Base-by-base conservation (phyloP, 2,329 filamentous ascomycete species). In the Fusarium foetens region DNA sequence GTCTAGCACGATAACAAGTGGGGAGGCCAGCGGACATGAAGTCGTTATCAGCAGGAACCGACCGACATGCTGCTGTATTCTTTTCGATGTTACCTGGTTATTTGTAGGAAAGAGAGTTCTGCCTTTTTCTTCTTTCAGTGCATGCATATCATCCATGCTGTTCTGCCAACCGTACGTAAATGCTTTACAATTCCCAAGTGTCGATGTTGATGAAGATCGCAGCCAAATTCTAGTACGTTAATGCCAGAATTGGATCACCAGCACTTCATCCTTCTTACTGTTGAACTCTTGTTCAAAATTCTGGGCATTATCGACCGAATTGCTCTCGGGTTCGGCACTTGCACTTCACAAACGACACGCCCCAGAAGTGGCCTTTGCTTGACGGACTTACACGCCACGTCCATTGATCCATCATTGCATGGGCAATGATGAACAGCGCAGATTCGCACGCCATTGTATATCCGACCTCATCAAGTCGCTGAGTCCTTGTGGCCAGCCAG, bases 1-100 rank as follows among this genome's bases (percentile, higher is more conserved):
- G 6, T 27, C 86, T 25, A 27, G 9, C 13, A 12, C 14, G 6
- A 23, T 36, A 85, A 6, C 81, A 85, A 61, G 79, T 90, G 25
- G 87, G 10, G 4, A n/a, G 11, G 16, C 16, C 35, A 17, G 16
- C 4, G 12, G 6, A 29, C n/a, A 25, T 10, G 8, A 23, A 51
- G 11, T 4, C 4, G 8, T 45, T 21, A 3, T 45, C 10, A 13
- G 16, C 43, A 46, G 43, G 25, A 27, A 46, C 19, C 27, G 19
- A 48, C 27, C 8, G 12, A 35, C 16, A 14, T 17, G 8, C 48
- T 51, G 16, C 8, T 51, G 17, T 16, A 21, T 21, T 35, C 11
- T 33, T 49, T 25, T 8, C 12, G 6, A 8, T n/a, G 8, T 53
- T 12, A 16, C 13, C 17, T 12, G 16, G 1, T 9, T 4, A n/a